phyloP scores from a whole-genome alignment of 306 rosid species.

The Quercus berberidifolia region DNA sequence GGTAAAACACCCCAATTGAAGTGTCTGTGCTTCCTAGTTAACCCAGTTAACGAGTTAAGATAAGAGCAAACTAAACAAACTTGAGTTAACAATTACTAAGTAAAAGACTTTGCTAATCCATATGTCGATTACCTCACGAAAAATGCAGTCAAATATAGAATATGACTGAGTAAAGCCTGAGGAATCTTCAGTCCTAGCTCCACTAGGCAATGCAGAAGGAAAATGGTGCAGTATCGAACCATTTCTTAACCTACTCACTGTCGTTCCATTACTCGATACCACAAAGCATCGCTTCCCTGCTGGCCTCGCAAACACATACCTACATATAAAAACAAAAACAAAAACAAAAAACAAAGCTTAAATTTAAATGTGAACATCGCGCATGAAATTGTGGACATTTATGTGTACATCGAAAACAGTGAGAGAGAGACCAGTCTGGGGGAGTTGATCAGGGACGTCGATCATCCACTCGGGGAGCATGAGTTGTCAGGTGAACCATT shows the following conservation, averaged over 20 bases:
- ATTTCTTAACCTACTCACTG: slow-evolving; percentile 74
- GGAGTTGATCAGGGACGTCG: slow-evolving; percentile 70
- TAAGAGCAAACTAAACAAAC: too few species aligned
- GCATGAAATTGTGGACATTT: too few species aligned
- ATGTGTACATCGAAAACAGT: neutral
- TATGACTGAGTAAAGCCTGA: slow-evolving; percentile 72
- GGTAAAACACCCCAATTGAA: too few species aligned
- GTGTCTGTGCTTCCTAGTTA: too few species aligned
- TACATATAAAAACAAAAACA: neutral
- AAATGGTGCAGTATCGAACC: slow-evolving; percentile 81
- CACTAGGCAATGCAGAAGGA: slow-evolving; percentile 82
- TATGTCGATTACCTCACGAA: slow-evolving; percentile 62
- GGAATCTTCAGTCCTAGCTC: slow-evolving; percentile 52
- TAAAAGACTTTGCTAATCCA: too few species aligned
- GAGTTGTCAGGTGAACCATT: slow-evolving; percentile 89
- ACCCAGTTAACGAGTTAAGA: too few species aligned
- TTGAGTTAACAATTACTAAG: too few species aligned
- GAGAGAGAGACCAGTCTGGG: slow-evolving; percentile 56
- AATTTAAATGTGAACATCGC: too few species aligned
- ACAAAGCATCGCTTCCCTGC: slow-evolving; percentile 90
- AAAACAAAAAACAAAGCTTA: neutral
- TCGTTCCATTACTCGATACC: slow-evolving; percentile 74
- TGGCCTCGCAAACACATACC: slow-evolving; percentile 91
- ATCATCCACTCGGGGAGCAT: slow-evolving; percentile 99
- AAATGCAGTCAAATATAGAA: slow-evolving; percentile 82